Evolutionary conservation across 2,329 filamentous ascomycete genomes (phyloP).

Genomic region (Aspergillus jensenii): DNA sequence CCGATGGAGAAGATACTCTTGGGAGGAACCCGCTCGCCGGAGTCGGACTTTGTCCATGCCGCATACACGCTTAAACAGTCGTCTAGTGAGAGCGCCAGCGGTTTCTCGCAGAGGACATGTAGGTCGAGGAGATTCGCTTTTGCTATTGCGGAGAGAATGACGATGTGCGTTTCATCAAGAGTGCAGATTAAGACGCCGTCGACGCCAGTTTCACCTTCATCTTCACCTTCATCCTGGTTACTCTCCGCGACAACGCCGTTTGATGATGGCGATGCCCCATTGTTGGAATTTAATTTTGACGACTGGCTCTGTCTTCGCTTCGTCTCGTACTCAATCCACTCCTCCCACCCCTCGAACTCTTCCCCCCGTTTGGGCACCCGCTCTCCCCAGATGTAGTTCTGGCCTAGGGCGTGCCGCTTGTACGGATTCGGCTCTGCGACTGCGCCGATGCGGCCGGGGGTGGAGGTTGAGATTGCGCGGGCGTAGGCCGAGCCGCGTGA

Average conservation of each 20-base stretch:
- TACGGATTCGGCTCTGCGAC: constrained; percentile 79
- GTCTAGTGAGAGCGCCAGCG: constrained; percentile 73
- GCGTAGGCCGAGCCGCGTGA: constrained; percentile 76
- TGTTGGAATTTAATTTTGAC: not conserved
- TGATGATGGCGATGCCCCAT: not conserved
- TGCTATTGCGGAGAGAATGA: constrained; percentile 73
- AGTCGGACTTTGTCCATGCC: constrained; percentile 24
- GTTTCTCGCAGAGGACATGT: constrained; percentile 95
- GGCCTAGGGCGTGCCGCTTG: constrained; percentile 71
- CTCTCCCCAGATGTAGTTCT: constrained; percentile 69
- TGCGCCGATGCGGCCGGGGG: constrained; percentile 67
- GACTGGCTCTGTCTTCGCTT: not conserved
- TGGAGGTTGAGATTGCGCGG: constrained; percentile 62
- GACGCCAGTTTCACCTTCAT: constrained; percentile 46
- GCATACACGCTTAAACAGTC: constrained; percentile 74
- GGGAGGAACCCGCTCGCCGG: not conserved
- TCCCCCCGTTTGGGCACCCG: constrained; percentile 32
- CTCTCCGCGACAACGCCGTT: not conserved
- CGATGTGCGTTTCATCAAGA: constrained; percentile 82
- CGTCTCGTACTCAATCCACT: constrained; percentile 58
- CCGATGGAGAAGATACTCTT: constrained; percentile 78
- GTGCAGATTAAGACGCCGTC: constrained; percentile 72
- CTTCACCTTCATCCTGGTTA: not conserved
- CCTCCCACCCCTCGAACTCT: constrained; percentile 70
- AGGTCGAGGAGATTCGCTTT: constrained; percentile 53